phyloP scores from a whole-genome alignment of 225 moss, liverwort and hornwort genomes.

The Lunularia cruciata region DNA sequence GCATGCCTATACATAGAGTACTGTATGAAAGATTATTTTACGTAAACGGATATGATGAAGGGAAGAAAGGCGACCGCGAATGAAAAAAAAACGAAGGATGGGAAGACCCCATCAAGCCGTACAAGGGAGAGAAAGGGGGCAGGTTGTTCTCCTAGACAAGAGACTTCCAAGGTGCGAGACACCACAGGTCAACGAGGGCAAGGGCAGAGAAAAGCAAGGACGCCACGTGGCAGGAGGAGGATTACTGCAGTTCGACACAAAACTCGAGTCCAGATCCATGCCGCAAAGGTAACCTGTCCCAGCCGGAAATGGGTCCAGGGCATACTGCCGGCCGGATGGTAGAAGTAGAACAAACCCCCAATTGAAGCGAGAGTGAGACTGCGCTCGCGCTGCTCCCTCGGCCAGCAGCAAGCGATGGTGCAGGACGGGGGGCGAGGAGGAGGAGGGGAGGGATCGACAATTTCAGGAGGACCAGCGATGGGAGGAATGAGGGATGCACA shows the following conservation, averaged over 20 bases:
- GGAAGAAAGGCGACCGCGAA: too few species aligned
- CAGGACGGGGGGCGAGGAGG: conserved; percentile 7
- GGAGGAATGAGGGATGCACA: conserved; percentile 1
- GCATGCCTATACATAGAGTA: too few species aligned
- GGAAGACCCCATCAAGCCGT: too few species aligned
- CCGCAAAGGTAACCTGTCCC: not conserved
- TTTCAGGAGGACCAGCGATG: not conserved
- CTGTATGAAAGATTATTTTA: too few species aligned
- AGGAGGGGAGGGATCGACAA: conserved; percentile 2
- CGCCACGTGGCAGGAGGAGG: not conserved
- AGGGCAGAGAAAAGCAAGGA: not conserved
- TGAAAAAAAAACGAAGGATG: too few species aligned
- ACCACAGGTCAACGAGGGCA: too few species aligned
- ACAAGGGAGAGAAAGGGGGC: too few species aligned
- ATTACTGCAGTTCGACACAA: not conserved
- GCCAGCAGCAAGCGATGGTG: conserved; percentile 27
- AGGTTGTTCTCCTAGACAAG: too few species aligned
- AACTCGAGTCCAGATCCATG: not conserved
- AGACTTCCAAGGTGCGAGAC: too few species aligned
- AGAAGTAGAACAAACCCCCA: not conserved
- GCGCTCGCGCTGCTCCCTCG: conserved; percentile 9
- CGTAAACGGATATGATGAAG: too few species aligned
- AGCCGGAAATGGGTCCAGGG: too few species aligned
- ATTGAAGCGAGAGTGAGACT: not conserved
- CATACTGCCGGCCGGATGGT: too few species aligned